Evolutionary conservation across 2,329 filamentous ascomycete genomes (phyloP).

Genomic region (Fusarium duplospermum): DNA sequence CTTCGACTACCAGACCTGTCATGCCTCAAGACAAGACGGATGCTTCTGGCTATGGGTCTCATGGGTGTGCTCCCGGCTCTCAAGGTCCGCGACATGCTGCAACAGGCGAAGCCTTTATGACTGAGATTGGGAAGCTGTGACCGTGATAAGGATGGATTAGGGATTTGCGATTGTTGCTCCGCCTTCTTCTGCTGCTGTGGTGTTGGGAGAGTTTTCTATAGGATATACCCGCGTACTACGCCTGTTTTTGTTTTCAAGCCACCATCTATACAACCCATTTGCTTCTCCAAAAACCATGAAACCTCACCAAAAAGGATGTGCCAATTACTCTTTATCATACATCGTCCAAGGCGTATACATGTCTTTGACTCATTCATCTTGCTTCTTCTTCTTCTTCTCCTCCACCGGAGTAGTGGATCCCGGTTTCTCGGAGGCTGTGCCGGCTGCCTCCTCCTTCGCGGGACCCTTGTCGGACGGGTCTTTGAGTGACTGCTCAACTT

Average conservation of each 20-base stretch:
- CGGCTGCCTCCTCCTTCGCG: constrained; percentile 23
- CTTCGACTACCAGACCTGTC: constrained; percentile 42
- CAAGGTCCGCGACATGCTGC: constrained; percentile 35
- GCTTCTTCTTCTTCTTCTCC: constrained; percentile 35
- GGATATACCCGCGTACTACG: constrained; percentile 42
- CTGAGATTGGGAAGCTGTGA: constrained; percentile 14
- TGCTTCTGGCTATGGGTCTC: constrained; percentile 47
- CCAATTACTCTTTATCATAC: constrained; percentile 39
- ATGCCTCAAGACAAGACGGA: constrained; percentile 44
- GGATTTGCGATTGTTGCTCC: constrained; percentile 34
- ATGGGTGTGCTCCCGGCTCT: constrained; percentile 43
- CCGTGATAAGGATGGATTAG: constrained; percentile 23
- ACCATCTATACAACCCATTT: constrained; percentile 32
- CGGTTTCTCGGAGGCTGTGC: constrained; percentile 20
- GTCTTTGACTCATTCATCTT: constrained; percentile 34
- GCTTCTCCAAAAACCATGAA: constrained; percentile 10
- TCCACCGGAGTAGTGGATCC: constrained; percentile 22
- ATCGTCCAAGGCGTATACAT: constrained; percentile 30
- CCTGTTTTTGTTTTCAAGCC: constrained; percentile 23
- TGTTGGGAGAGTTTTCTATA: constrained; percentile 43
- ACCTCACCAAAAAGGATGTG: constrained; percentile 12
- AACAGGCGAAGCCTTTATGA: constrained; percentile 40
- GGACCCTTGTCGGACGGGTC: constrained; percentile 47
- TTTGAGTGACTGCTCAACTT: constrained; percentile 68
- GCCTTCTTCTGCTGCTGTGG: constrained; percentile 25